A percentile compares a stretch with the other conserved stretches of the same genome.
Conservation (phyloP, 2,329 filamentous ascomycete species). For the Hypoxylon sp. region DNA sequence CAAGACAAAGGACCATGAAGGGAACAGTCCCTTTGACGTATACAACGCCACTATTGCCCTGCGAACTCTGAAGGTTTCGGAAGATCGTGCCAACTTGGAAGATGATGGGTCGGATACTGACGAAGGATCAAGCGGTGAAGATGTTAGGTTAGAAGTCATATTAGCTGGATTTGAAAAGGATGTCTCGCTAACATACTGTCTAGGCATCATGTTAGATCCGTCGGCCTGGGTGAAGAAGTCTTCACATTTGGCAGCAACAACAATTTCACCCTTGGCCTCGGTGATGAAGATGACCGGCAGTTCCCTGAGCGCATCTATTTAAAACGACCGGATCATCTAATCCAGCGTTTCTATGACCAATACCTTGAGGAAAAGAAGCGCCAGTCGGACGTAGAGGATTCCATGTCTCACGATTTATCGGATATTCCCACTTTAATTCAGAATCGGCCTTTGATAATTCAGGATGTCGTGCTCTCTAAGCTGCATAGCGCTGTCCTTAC, state of each 20-base stretch:
- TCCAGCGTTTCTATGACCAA: slow-evolving; percentile 81
- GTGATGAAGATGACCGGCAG: slow-evolving; percentile 95
- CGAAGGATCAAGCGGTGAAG: slow-evolving; percentile 58
- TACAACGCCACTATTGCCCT: slow-evolving; percentile 90
- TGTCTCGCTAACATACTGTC: slow-evolving; percentile 48
- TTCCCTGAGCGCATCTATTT: slow-evolving; percentile 88
- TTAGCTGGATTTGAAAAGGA: slow-evolving; percentile 47
- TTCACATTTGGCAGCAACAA: slow-evolving; percentile 98
- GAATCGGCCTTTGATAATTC: slow-evolving; percentile 80
- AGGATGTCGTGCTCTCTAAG: slow-evolving; percentile 90
- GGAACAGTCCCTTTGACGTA: slow-evolving; percentile 93
- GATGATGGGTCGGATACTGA: slow-evolving; percentile 72
- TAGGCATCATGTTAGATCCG: slow-evolving; percentile 46
- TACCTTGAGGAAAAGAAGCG: slow-evolving; percentile 67
- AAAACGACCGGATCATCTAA: slow-evolving; percentile 81
- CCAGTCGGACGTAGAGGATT: slow-evolving; percentile 49
- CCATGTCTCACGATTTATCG: slow-evolving; percentile 53
- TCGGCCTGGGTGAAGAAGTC: slow-evolving; percentile 80
- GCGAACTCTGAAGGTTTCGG: slow-evolving; percentile 69
- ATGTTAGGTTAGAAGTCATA: slow-evolving; percentile 46
- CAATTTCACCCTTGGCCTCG: slow-evolving; percentile 91
- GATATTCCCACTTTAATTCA: slow-evolving; percentile 81
- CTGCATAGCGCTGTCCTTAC: slow-evolving; percentile 92
- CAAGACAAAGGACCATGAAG: slow-evolving; percentile 96
- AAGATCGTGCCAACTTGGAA: slow-evolving; percentile 59